These are phyloP conservation scores for Tulasnella sp. DNA, from an alignment of 768 basidiomycete genomes.

Conservation along the genomic window DNA sequence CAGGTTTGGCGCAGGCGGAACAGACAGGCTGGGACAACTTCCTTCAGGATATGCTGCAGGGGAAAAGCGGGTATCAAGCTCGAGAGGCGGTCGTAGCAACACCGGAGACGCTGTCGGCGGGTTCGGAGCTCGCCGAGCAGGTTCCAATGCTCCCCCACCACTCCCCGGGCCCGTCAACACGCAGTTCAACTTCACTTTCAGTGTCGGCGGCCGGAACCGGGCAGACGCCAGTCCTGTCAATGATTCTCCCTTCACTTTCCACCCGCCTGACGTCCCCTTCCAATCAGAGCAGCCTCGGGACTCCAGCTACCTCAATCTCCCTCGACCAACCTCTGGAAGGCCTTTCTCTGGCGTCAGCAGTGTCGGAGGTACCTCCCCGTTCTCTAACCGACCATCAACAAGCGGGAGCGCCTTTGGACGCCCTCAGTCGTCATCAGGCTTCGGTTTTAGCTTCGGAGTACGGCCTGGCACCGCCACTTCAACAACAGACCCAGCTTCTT, in stretches of 20 bases:
- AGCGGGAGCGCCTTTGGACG: slow-evolving; percentile 26
- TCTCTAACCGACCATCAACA: slow-evolving; percentile 21
- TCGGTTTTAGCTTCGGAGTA: slow-evolving; percentile 11
- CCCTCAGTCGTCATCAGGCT: slow-evolving; percentile 20
- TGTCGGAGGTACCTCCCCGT: slow-evolving; percentile 27
- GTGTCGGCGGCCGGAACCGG: background rate
- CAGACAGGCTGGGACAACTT: slow-evolving; percentile 13
- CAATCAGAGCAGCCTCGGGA: slow-evolving; percentile 1
- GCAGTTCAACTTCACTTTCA: slow-evolving; percentile 14
- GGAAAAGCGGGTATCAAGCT: background rate
- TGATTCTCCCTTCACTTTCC: slow-evolving; percentile 29
- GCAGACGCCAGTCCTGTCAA: slow-evolving; percentile 25
- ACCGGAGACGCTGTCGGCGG: slow-evolving; percentile 11
- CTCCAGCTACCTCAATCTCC: slow-evolving; percentile 16
- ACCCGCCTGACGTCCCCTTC: slow-evolving; percentile 27
- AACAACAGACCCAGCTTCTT: slow-evolving; percentile 29
- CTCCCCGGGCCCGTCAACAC: slow-evolving; percentile 18
- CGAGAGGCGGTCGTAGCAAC: slow-evolving; percentile 6
- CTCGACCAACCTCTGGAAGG: slow-evolving; percentile 28
- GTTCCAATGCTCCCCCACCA: background rate
- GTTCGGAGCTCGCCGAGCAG: slow-evolving; percentile 8
- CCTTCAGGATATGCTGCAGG: slow-evolving; percentile 9
- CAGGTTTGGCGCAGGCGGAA: background rate
- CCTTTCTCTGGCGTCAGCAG: slow-evolving; percentile 29
- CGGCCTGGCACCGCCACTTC: slow-evolving; percentile 25